Evolutionary conservation across 2,329 filamentous ascomycete species (phyloP).

Genomic region (Monosporascus sp.): DNA sequence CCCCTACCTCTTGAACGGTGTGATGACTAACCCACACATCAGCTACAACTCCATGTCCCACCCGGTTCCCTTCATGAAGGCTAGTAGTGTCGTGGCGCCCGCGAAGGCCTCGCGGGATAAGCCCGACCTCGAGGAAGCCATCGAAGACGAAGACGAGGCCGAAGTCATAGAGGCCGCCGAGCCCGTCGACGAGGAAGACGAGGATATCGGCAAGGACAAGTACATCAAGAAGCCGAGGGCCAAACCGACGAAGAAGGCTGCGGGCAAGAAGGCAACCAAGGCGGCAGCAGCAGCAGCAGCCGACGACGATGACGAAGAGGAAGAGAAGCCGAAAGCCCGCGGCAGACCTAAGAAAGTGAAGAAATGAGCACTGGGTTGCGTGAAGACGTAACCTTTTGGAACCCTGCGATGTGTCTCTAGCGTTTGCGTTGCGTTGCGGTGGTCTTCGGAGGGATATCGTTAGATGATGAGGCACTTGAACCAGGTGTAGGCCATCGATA

Average conservation of each 20-base stretch:
- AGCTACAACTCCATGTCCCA: slow-evolving; percentile 85
- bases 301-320: slow-evolving; percentile 42
- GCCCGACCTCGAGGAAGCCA: slow-evolving; percentile 91
- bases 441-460: neutral
- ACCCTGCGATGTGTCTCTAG: neutral
- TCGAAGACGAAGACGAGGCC: slow-evolving; percentile 85
- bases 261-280: slow-evolving; percentile 30
- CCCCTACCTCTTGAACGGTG: neutral
- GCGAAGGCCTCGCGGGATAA: slow-evolving; percentile 69
- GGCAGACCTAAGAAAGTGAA: slow-evolving; percentile 38
- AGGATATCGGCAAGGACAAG: slow-evolving; percentile 85
- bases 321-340: slow-evolving; percentile 45
- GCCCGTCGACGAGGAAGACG: slow-evolving; percentile 67
- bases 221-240: slow-evolving; percentile 90
- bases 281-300: slow-evolving; percentile 27
- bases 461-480: neutral
- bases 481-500: no score
- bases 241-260: slow-evolving; percentile 51
- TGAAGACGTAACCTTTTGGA: neutral
- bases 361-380: slow-evolving; percentile 18
- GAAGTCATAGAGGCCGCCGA: slow-evolving; percentile 53
- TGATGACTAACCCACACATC: slow-evolving; percentile 11
- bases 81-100: slow-evolving; percentile 66
- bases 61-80: slow-evolving; percentile 94
- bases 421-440: neutral